Percentiles rank a stretch among this genome's conserved stretches.
Evolutionary conservation across 768 basidiomycete species (phyloP).

Genomic region (Imleria badia): DNA sequence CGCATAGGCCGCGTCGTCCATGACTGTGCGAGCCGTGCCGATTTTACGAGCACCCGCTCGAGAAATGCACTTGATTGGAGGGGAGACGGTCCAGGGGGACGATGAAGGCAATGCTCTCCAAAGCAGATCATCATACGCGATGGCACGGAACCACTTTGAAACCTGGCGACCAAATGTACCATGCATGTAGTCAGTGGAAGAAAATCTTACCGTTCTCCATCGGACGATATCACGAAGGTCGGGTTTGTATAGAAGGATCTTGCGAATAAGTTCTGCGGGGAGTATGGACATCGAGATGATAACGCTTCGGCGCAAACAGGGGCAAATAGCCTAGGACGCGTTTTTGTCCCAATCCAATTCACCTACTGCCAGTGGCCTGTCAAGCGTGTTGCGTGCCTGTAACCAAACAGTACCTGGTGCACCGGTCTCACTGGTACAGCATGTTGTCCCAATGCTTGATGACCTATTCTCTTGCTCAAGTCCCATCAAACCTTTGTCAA

Average conservation of each 20-base stretch:
- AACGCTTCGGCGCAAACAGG: too few species aligned
- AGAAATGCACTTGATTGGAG: neutral
- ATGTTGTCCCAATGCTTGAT: too few species aligned
- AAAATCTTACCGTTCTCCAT: neutral
- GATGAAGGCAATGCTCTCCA: neutral
- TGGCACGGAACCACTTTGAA: neutral
- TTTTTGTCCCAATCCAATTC: too few species aligned
- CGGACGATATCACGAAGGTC: neutral
- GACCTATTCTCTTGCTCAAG: too few species aligned
- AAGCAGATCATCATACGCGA: neutral
- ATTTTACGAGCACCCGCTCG: slow-evolving; percentile 1
- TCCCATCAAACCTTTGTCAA: too few species aligned
- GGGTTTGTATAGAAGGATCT: neutral
- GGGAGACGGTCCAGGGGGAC: neutral
- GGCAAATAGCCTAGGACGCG: too few species aligned
- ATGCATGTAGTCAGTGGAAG: too few species aligned
- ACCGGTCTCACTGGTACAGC: too few species aligned
- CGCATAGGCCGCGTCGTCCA: slow-evolving; percentile 3
- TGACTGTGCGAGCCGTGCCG: neutral
- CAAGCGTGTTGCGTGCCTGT: too few species aligned
- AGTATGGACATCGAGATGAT: neutral
- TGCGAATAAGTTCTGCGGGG: neutral
- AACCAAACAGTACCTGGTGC: too few species aligned
- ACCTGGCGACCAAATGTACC: too few species aligned
- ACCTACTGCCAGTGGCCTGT: too few species aligned